A percentile compares a stretch with the other conserved stretches of the same genome.
Conservation (phyloP, 306 rosid species). For the Styphnolobium japonicum region DNA sequence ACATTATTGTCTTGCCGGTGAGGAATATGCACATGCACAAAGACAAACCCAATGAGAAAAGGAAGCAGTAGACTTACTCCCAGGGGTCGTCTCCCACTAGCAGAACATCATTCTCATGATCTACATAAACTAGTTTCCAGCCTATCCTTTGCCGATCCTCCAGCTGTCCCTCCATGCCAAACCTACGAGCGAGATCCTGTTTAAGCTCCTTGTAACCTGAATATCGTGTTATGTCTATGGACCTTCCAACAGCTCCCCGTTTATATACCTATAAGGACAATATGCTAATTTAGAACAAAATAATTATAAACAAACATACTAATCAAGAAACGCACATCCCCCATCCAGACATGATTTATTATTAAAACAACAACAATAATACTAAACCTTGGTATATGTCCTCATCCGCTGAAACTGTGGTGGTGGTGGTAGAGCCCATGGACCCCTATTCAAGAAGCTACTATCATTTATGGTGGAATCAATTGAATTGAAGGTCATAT, state of each 20-base stretch:
- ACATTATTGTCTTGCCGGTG: not conserved
- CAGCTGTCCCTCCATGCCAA: slow-evolving; percentile 77
- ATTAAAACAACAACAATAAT: not conserved
- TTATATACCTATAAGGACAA: slow-evolving; percentile 57
- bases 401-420: slow-evolving; percentile 61
- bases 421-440: slow-evolving; percentile 63
- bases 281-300: slow-evolving; percentile 16
- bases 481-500: slow-evolving; percentile 60
- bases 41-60: not conserved
- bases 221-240: slow-evolving; percentile 67
- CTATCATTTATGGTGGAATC: slow-evolving; percentile 60
- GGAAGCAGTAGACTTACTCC: slow-evolving; percentile 53
- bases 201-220: slow-evolving; percentile 66
- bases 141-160: slow-evolving; percentile 71
- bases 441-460: slow-evolving; percentile 47
- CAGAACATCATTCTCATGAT: slow-evolving; percentile 74
- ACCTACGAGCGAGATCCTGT: slow-evolving; percentile 70
- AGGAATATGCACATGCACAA: not conserved
- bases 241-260: slow-evolving; percentile 86
- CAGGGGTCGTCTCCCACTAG: slow-evolving; percentile 87
- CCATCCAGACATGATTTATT: not conserved
- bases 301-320: not conserved
- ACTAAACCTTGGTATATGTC: slow-evolving; percentile 68
- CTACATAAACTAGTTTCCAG: slow-evolving; percentile 79
- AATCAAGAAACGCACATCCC: not conserved